These are phyloP conservation scores for Adiantum capillusveneris DNA, from an alignment of 75 land plant species.

Conservation along the genomic window DNA sequence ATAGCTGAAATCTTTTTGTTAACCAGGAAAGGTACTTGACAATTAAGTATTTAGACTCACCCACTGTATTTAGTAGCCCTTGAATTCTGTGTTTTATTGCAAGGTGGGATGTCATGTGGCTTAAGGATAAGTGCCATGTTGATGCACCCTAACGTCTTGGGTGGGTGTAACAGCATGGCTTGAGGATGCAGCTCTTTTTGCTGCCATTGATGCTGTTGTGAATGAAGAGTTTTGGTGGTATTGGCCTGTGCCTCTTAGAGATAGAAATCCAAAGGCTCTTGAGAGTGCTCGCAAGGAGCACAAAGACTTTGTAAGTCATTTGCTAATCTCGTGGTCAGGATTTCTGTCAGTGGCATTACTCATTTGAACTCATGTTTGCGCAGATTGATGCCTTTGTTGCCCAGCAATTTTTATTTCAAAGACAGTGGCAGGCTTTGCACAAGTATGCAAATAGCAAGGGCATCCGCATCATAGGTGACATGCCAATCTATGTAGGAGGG, in stretches of 20 bases:
- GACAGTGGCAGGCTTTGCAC: slow-evolving; percentile 85
- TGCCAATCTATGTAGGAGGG: slow-evolving; percentile 96
- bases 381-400: slow-evolving; percentile 86
- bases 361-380: too few species aligned
- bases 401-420: slow-evolving; percentile 88
- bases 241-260: slow-evolving; percentile 83
- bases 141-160: too few species aligned
- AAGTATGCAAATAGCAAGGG: slow-evolving; percentile 70
- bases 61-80: too few species aligned
- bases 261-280: slow-evolving; percentile 76
- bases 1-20: too few species aligned
- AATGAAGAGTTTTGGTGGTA: slow-evolving; percentile 59
- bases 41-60: too few species aligned
- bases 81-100: too few species aligned
- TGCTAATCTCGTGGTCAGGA: background rate
- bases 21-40: too few species aligned
- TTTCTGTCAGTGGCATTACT: too few species aligned
- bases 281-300: slow-evolving; percentile 55
- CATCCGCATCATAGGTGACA: slow-evolving; percentile 85
- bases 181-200: slow-evolving; percentile 95
- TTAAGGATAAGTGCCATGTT: too few species aligned
- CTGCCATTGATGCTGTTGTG: slow-evolving; percentile 66
- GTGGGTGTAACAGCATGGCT: slow-evolving; percentile 71
- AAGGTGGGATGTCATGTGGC: too few species aligned
- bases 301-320: slow-evolving; percentile 59